phyloP scores from a whole-genome alignment of 2,329 filamentous ascomycete genomes.

The Verticillium klebahnii region DNA sequence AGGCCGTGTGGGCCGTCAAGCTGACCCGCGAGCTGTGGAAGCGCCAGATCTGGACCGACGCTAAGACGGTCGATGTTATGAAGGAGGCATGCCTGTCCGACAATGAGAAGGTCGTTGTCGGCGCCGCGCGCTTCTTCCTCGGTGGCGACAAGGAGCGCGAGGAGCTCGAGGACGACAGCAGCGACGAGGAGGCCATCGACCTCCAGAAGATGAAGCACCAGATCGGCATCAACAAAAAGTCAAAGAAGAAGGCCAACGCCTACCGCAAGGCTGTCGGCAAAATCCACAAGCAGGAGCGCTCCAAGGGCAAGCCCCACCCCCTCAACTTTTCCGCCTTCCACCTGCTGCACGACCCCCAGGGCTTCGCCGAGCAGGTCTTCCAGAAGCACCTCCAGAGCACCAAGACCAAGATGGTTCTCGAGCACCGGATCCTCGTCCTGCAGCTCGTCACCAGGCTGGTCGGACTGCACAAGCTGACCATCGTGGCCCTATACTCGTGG shows the following conservation, averaged over 20 bases:
- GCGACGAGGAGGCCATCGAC: conserved; percentile 74
- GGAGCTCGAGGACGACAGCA: conserved; percentile 84
- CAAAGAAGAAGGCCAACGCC: conserved; percentile 75
- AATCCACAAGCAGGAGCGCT: conserved; percentile 77
- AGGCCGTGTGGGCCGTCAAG: conserved; percentile 94
- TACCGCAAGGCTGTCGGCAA: conserved; percentile 79
- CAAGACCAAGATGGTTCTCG: conserved; percentile 78
- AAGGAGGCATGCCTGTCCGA: conserved; percentile 85
- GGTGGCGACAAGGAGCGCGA: conserved; percentile 95
- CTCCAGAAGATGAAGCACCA: conserved; percentile 80
- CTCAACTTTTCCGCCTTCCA: conserved; percentile 97
- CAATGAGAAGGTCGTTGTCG: conserved; percentile 87
- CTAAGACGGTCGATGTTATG: conserved; percentile 96
- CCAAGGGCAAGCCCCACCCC: conserved; percentile 81
- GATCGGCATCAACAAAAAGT: conserved; percentile 92
- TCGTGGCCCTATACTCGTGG: conserved; percentile 91
- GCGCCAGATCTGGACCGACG: conserved; percentile 91
- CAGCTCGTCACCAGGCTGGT: conserved; percentile 89
- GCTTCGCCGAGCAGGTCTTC: conserved; percentile 86
- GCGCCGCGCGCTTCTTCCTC: conserved; percentile 89
- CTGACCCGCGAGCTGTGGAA: conserved; percentile 95
- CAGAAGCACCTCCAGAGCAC: conserved; percentile 84
- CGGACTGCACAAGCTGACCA: conserved; percentile 85
- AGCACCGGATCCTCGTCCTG: conserved; percentile 84
- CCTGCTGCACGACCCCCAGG: conserved; percentile 88